These are phyloP conservation scores for Hypoxylon sp. DNA, from an alignment of 2,329 filamentous ascomycete genomes.

Conservation along the genomic window DNA sequence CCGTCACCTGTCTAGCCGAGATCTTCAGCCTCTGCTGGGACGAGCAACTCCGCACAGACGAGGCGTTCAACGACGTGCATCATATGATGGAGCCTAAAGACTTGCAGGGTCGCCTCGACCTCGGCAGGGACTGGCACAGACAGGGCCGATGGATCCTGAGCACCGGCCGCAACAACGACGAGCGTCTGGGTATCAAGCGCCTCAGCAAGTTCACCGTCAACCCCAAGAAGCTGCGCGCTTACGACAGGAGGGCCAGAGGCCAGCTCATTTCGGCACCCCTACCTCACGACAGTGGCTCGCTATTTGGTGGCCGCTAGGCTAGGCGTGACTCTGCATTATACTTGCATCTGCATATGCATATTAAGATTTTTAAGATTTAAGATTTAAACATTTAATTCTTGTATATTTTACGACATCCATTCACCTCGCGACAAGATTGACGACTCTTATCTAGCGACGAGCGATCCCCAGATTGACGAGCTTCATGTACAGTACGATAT, in stretches of 20 bases:
- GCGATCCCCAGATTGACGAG: constrained; percentile 24
- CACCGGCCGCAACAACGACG: constrained; percentile 55
- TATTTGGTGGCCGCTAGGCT: constrained; percentile 43
- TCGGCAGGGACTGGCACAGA: constrained; percentile 61
- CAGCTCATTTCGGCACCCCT: constrained; percentile 48
- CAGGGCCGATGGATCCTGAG: constrained; percentile 69
- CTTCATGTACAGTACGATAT: constrained; percentile 33
- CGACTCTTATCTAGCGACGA: background rate
- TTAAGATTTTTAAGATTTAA: constrained; percentile 4
- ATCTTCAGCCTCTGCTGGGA: constrained; percentile 83
- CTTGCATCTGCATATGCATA: background rate
- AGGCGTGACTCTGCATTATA: background rate
- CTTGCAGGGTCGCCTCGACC: constrained; percentile 77
- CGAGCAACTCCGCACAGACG: constrained; percentile 78
- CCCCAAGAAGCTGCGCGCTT: constrained; percentile 42
- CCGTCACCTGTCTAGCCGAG: constrained; percentile 79
- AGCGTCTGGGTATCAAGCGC: constrained; percentile 53
- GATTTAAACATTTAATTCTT: constrained; percentile 30
- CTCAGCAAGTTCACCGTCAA: constrained; percentile 52
- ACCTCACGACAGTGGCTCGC: constrained; percentile 41
- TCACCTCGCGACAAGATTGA: constrained; percentile 26
- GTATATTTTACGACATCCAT: constrained; percentile 16
- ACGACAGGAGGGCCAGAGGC: constrained; percentile 45
- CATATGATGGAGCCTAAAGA: constrained; percentile 71
- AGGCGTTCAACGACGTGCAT: constrained; percentile 78